Evolutionary conservation across 2,329 filamentous ascomycete genomes (phyloP), one percentile per base, ranked within the genome.

Genomic region (Tolypocladium ovalisporum): DNA sequence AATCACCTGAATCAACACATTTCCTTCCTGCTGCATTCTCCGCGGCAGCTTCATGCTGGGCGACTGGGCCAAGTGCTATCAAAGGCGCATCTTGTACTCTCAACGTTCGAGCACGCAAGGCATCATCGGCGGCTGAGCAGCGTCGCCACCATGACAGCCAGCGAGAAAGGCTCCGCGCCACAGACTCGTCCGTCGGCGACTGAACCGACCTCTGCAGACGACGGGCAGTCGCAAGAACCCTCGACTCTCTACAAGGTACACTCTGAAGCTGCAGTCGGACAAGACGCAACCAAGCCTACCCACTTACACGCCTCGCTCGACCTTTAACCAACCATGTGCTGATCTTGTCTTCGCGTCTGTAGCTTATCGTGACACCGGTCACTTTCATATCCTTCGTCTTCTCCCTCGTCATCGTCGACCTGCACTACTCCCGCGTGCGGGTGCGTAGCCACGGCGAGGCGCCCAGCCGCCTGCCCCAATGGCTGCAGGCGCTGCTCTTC

Each of bases 311-410:
- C 24, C 12, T 13, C 9, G n/a, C 39, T 9, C 39, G 9, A n/a
- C 19, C 39, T 10, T 22, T 5, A 42, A 22, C 40, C 10, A 27
- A 32, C 24, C 44, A 10, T 29, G 15, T 10, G 44, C 47, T 51
- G 17, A 51, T 19, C 17, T 10, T 17, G 7, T 4, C 2, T 7
- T 19, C 44, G 24, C 52, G 6, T n/a, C 5, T 3, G 35, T 58
- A 80, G 76, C 56, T 75, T 24, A 62, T 88, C 62, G 75, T 86
- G 71, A 86, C 84, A 0, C 85, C 86, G 9, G 62, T 88, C 60
- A 76, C 83, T 61, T 81, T 88, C 67, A 73, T 83, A 54, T 80
- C 83, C 27, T 88, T 88, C 70, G 68, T 89, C 47, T 52, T 88
- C 61, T 88, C 85, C 2, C 79, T 89, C 52, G 76, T 79, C 66